These are phyloP conservation scores for Claviceps humidiphila DNA, from an alignment of 2,329 filamentous ascomycete genomes.

Conservation along the genomic window DNA sequence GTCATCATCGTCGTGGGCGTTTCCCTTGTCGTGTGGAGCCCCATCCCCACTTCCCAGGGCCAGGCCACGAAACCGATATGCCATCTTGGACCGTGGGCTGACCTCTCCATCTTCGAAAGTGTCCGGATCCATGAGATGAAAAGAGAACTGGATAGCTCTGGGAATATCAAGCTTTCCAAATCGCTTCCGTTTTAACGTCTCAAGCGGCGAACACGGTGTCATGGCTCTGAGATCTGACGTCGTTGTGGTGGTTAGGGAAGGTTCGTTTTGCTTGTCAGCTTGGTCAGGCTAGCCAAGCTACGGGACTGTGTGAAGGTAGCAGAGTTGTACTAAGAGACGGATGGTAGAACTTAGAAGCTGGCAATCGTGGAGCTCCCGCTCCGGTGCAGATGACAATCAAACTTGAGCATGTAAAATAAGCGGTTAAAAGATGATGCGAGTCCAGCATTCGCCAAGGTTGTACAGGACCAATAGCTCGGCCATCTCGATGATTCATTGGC, in stretches of 20 bases:
- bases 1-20: slow-evolving; percentile 13
- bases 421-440: not conserved
- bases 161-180: slow-evolving; percentile 19
- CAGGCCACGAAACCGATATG: slow-evolving; percentile 38
- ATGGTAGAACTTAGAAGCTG: too few species aligned
- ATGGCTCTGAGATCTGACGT: slow-evolving; percentile 3
- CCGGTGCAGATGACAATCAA: too few species aligned
- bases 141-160: slow-evolving; percentile 31
- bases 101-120: slow-evolving; percentile 31
- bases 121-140: slow-evolving; percentile 23
- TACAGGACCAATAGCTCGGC: not conserved
- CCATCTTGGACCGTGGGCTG: slow-evolving; percentile 40
- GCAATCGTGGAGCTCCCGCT: too few species aligned
- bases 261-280: not conserved
- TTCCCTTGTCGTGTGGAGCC: slow-evolving; percentile 16
- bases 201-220: slow-evolving; percentile 10
- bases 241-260: not conserved
- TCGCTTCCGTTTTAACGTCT: slow-evolving; percentile 35
- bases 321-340: too few species aligned
- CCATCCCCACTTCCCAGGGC: slow-evolving; percentile 34
- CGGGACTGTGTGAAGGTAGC: not conserved
- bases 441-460: not conserved
- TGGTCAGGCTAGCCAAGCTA: not conserved
- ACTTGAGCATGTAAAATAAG: not conserved
- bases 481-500: not conserved